phyloP scores from a whole-genome alignment of 1,139 yeast genomes.

The Pichia sp. region DNA sequence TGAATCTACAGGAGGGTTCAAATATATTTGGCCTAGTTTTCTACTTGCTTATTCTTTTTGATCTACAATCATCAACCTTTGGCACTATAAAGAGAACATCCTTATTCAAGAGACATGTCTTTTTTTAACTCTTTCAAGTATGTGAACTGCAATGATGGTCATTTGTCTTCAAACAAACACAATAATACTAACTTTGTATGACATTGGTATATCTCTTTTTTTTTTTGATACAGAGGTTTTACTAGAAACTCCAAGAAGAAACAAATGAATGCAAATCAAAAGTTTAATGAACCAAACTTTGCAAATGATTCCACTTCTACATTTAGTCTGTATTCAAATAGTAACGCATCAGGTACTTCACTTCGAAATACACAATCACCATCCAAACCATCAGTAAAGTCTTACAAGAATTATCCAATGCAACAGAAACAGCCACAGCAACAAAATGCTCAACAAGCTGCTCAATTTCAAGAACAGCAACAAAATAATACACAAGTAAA shows the following conservation, averaged over 20 bases:
- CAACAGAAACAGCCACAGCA: conserved; percentile 31
- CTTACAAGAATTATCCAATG: conserved; percentile 14
- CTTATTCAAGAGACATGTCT: conserved; percentile 31
- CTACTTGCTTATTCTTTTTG: neutral
- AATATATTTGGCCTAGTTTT: neutral
- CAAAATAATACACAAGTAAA: conserved; percentile 13
- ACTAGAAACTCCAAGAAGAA: conserved; percentile 57
- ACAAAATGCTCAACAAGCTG: conserved; percentile 2
- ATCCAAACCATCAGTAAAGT: conserved; percentile 28
- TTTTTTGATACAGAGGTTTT: conserved; percentile 41
- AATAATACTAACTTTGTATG: neutral
- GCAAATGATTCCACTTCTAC: conserved; percentile 26
- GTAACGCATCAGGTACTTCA: conserved; percentile 31
- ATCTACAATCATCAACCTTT: neutral
- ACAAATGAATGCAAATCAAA: conserved; percentile 22
- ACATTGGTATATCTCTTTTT: neutral
- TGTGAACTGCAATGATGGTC: conserved; percentile 14
- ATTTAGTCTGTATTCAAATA: conserved; percentile 28
- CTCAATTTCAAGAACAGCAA: conserved; percentile 9
- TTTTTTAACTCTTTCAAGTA: conserved; percentile 40
- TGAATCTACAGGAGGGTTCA: neutral
- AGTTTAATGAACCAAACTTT: conserved; percentile 21
- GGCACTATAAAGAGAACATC: neutral
- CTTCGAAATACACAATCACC: conserved; percentile 31
- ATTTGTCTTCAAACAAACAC: neutral